Evolutionary conservation across 1,139 yeast genomes (phyloP).

Genomic region (Geotrichum citri-aurantii): DNA sequence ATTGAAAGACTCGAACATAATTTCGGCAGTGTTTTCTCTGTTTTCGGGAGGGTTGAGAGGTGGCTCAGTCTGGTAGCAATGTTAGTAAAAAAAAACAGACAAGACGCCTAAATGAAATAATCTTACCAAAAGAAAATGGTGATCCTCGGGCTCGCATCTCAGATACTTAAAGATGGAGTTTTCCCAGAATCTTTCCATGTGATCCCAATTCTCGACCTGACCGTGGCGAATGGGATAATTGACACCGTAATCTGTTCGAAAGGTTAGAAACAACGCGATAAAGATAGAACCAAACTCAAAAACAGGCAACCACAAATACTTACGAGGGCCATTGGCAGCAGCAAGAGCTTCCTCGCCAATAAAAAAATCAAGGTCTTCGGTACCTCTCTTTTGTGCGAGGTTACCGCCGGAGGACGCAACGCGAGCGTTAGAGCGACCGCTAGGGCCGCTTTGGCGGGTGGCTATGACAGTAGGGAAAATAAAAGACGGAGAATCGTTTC

Average conservation of each 20-base stretch:
- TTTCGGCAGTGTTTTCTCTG: slow-evolving; percentile 96
- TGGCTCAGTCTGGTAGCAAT: slow-evolving; percentile 63
- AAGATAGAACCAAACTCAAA: background rate
- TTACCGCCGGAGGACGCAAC: slow-evolving; percentile 35
- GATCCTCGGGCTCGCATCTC: slow-evolving; percentile 98
- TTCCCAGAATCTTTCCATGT: slow-evolving; percentile 99
- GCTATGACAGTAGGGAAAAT: slow-evolving; percentile 98
- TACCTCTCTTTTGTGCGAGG: slow-evolving; percentile 72
- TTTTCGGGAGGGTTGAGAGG: slow-evolving; percentile 98
- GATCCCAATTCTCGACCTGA: slow-evolving; percentile 98
- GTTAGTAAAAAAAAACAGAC: background rate
- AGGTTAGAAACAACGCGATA: background rate
- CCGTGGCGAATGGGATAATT: slow-evolving; percentile 95
- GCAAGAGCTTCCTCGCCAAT: slow-evolving; percentile 93
- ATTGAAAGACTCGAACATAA: slow-evolving; percentile 96
- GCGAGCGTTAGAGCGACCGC: slow-evolving; percentile 37
- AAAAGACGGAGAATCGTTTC: slow-evolving; percentile 96
- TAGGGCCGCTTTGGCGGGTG: slow-evolving; percentile 47
- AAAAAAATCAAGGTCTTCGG: slow-evolving; percentile 89
- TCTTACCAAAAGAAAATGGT: slow-evolving; percentile 61
- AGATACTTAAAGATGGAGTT: slow-evolving; percentile 91
- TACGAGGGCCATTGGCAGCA: slow-evolving; percentile 75
- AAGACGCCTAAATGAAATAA: slow-evolving; percentile 4
- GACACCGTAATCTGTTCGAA: slow-evolving; percentile 57
- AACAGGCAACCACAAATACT: slow-evolving; percentile 14